These are phyloP conservation scores for Osmanthus fragrans DNA, from an alignment of 257 asterid genomes.

Conservation along the genomic window DNA sequence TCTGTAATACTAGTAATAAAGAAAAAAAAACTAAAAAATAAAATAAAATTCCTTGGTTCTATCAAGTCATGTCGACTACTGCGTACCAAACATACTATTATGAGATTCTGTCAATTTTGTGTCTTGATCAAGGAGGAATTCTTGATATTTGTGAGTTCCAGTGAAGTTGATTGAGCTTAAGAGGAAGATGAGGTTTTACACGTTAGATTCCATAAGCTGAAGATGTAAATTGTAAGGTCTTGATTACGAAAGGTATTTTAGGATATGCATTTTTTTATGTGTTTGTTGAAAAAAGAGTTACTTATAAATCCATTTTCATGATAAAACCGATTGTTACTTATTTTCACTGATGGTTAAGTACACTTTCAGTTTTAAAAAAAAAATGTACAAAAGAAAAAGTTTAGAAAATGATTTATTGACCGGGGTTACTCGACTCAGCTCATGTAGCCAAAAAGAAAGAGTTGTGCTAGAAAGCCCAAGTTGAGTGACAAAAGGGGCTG, in stretches of 20 bases:
- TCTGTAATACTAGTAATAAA: no score
- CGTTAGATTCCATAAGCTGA: not conserved
- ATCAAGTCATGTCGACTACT: no score
- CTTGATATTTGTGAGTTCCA: not conserved
- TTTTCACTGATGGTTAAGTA: not conserved
- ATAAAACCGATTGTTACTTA: not conserved
- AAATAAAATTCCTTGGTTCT: no score
- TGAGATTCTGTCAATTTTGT: not conserved
- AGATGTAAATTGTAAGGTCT: not conserved
- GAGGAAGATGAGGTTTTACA: not conserved
- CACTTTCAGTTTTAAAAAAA: no score
- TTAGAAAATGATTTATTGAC: no score
- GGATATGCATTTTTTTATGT: not conserved
- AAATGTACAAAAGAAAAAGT: no score
- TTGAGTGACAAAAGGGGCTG: no score
- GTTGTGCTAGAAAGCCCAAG: no score
- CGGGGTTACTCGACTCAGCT: no score
- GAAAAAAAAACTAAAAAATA: no score
- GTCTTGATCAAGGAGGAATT: not conserved
- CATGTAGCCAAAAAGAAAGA: no score
- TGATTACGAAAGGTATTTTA: not conserved
- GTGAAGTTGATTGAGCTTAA: slow-evolving; percentile 3
- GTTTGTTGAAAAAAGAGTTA: not conserved
- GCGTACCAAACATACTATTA: no score
- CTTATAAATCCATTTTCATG: not conserved